phyloP scores from a whole-genome alignment of 108 stramenopile genomes.

The Nitzschia sp. region DNA sequence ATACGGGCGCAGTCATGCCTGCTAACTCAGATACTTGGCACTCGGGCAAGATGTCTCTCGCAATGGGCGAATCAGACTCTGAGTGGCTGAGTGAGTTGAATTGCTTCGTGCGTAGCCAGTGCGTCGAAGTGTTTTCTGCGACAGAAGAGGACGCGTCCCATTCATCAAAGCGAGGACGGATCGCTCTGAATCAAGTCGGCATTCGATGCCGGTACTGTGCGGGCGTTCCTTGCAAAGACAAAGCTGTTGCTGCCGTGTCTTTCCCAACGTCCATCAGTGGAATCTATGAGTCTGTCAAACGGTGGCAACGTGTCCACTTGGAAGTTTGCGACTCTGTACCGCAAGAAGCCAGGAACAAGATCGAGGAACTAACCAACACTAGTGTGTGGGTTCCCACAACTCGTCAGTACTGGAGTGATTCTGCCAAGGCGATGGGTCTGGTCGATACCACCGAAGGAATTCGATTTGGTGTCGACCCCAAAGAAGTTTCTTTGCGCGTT shows the following conservation, averaged over 20 bases:
- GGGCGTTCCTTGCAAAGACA: conserved; percentile 23
- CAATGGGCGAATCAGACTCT: conserved; percentile 38
- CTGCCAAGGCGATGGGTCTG: conserved; percentile 54
- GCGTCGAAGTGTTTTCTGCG: conserved; percentile 79
- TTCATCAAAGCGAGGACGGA: conserved; percentile 64
- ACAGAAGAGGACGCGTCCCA: conserved; percentile 64
- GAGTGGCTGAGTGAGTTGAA: conserved; percentile 69
- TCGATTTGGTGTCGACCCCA: conserved; percentile 38
- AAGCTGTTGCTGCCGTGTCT: conserved; percentile 35
- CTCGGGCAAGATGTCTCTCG: conserved; percentile 31
- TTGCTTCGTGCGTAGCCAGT: conserved; percentile 65
- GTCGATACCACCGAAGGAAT: conserved; percentile 55
- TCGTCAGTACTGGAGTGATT: conserved; percentile 62
- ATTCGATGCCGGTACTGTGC: conserved; percentile 67
- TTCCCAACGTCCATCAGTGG: conserved; percentile 45
- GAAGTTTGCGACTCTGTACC: conserved; percentile 34
- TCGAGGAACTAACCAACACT: conserved; percentile 12
- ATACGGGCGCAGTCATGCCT: not conserved
- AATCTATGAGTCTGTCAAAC: conserved; percentile 60
- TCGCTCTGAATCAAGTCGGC: conserved; percentile 54
- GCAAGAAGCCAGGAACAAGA: conserved; percentile 13
- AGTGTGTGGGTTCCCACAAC: conserved; percentile 45
- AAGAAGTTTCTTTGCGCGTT: not conserved
- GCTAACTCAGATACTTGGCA: conserved; percentile 17
- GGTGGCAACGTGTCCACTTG: conserved; percentile 51